Conservation (phyloP, 208 protist species). For the Trypanosoma grayi region DNA sequence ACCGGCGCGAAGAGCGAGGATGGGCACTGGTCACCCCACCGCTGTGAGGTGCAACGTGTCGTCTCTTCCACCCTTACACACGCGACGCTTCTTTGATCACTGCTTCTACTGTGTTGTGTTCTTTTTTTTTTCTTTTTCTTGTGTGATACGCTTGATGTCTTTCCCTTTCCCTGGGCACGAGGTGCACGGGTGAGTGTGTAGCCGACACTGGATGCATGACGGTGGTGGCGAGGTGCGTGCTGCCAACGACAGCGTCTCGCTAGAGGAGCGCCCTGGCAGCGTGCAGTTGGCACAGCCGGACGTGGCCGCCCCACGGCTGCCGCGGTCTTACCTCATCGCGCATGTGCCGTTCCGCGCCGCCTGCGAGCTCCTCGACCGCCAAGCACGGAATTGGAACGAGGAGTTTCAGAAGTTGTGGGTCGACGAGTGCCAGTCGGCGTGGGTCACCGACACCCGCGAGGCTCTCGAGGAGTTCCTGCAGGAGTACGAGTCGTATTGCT, state of each 20-base stretch:
- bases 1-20: too few species aligned
- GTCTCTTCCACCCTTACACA: not conserved
- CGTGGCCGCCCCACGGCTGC: not conserved
- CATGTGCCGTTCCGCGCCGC: slow-evolving; percentile 34
- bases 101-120: not conserved
- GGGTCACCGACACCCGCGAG: slow-evolving; percentile 11
- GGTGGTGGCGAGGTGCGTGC: not conserved
- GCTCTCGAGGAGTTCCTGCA: slow-evolving; percentile 27
- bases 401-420: slow-evolving; percentile 51
- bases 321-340: slow-evolving; percentile 21
- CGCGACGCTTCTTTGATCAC: not conserved
- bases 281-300: not conserved
- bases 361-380: slow-evolving; percentile 28
- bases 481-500: slow-evolving; percentile 40
- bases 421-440: slow-evolving; percentile 20
- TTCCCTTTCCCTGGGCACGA: too few species aligned
- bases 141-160: too few species aligned
- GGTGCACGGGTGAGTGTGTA: not conserved
- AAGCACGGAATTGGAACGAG: slow-evolving; percentile 51
- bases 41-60: not conserved
- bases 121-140: not conserved
- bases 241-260: not conserved
- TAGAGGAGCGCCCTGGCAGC: not conserved
- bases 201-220: not conserved
- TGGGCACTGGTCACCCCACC: not conserved